Percentiles rank a stretch among this genome's conserved stretches.
These are phyloP conservation scores for Paramyrothecium roridum DNA, from an alignment of 2,329 filamentous ascomycete species.

Conservation along the genomic window DNA sequence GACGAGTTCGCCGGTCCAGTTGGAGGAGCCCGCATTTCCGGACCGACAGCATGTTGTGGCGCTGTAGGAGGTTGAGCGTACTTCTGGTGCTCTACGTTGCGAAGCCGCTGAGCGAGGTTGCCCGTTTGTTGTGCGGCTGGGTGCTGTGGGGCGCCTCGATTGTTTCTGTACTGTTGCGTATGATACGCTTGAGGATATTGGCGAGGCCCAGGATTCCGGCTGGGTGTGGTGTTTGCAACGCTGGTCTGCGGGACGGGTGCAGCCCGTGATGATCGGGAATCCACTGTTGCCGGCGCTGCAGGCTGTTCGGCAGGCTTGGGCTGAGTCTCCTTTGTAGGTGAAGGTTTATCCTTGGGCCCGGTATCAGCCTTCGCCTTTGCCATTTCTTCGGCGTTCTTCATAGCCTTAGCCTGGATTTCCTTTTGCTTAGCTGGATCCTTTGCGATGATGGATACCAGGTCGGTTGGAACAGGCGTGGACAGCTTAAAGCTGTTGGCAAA, in stretches of 20 bases:
- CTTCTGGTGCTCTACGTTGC: conserved; percentile 50
- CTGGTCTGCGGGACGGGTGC: conserved; percentile 28
- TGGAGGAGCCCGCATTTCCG: conserved; percentile 69
- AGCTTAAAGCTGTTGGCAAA: conserved; percentile 95
- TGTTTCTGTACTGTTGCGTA: conserved; percentile 44
- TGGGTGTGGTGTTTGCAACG: conserved; percentile 22
- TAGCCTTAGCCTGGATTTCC: conserved; percentile 85
- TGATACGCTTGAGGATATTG: conserved; percentile 44
- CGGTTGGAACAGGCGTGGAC: conserved; percentile 84
- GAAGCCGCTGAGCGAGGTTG: conserved; percentile 46
- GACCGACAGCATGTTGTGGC: conserved; percentile 50
- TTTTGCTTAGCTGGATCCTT: conserved; percentile 96
- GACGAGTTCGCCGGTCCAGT: conserved; percentile 65
- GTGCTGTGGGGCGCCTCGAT: conserved; percentile 41
- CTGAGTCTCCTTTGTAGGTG: conserved; percentile 31
- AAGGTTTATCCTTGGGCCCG: conserved; percentile 33
- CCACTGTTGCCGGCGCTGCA: conserved; percentile 14
- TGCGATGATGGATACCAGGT: conserved; percentile 90
- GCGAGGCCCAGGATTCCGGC: conserved; percentile 46
- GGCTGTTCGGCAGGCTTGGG: conserved; percentile 27
- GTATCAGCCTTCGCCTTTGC: conserved; percentile 51
- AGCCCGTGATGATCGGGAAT: conserved; percentile 28
- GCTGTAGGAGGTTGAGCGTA: conserved; percentile 38
- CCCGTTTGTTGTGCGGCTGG: conserved; percentile 38
- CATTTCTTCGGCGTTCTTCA: conserved; percentile 67